Evolutionary conservation across 768 basidiomycete genomes (phyloP), one percentile per base, ranked within the genome.

Genomic region (Kwoniella bestiolae): DNA sequence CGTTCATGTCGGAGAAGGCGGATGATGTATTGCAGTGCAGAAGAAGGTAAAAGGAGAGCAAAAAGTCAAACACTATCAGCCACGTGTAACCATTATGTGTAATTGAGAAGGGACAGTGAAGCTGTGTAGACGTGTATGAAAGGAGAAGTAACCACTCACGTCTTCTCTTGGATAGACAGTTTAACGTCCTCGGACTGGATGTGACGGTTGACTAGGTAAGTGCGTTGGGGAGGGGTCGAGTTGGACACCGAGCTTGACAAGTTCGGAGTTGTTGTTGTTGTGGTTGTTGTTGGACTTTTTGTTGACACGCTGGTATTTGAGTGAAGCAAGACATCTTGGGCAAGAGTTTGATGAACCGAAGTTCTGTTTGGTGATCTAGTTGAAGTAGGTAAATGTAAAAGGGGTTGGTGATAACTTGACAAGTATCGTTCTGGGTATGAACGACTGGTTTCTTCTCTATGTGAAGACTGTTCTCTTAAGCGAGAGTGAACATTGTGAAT

Each of bases 401-500:
- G 65, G 57, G 62, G 60, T 62, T 63, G 58, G 60, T 66, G 63
- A 38, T 57, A 28, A 58, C 45, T 56, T 59, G 50, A 46, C 45
- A 64, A 55, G 52, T 41, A 56, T 66, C 56, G 35, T 55, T 32
- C 25, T 63, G 46, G 55, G 2, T 46, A 31, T 59, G 23, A 60
- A 46, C 45, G 64, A 58, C 46, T 58, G 53, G 23, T 59, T 34
- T 61, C 56, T 68, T 61, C 61, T 67, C 66, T 59, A n/a, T 53
- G n/a, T 38, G 50, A 61, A 66, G 63, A 56, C 44, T 62, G 35
- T 23, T 49, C 56, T 31, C 58, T 70, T 73, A 73, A 47, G 59
- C 66, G 66, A n/a, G n/a, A n/a, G 34, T n/a, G 45, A 32, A 73
- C 72, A 74, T 74, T 60, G 47, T 71, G 69, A 46, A 74, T 65